Conservation (phyloP, 106 monocot genomes). For the Agapanthus africanus region DNA sequence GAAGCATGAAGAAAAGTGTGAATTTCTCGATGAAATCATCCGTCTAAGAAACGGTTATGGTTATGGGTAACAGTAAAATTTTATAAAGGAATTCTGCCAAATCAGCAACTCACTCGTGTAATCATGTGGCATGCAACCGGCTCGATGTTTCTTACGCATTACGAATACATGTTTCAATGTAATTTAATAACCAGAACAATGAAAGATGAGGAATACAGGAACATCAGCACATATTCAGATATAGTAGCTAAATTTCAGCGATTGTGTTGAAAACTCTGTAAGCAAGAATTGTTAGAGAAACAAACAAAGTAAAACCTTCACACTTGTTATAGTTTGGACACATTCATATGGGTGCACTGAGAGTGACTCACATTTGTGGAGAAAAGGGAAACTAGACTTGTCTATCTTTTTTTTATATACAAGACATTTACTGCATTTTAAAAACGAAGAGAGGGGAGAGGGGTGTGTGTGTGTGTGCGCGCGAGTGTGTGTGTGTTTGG, state of each 20-base stretch:
- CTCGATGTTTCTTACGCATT: neutral
- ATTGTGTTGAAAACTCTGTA: neutral
- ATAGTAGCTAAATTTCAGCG: neutral
- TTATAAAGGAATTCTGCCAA: neutral
- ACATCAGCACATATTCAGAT: neutral
- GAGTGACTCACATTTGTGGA: no score
- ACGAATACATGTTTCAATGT: neutral
- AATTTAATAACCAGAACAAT: neutral
- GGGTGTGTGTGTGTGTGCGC: neutral
- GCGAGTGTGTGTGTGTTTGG: neutral
- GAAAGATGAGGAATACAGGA: neutral
- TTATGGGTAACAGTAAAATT: neutral
- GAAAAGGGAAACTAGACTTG: neutral
- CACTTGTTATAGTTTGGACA: no score
- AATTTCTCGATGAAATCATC: neutral
- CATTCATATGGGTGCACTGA: no score
- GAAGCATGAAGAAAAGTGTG: neutral
- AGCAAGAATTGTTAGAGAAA: neutral
- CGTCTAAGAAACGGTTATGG: neutral
- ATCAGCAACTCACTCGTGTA: neutral
- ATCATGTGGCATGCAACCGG: neutral
- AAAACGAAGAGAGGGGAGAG: neutral
- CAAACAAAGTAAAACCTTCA: neutral
- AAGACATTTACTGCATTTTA: neutral
- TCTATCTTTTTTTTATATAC: neutral